phyloP scores from a whole-genome alignment of 225 moss, liverwort and hornwort species.

The Straminergon stramineum region DNA sequence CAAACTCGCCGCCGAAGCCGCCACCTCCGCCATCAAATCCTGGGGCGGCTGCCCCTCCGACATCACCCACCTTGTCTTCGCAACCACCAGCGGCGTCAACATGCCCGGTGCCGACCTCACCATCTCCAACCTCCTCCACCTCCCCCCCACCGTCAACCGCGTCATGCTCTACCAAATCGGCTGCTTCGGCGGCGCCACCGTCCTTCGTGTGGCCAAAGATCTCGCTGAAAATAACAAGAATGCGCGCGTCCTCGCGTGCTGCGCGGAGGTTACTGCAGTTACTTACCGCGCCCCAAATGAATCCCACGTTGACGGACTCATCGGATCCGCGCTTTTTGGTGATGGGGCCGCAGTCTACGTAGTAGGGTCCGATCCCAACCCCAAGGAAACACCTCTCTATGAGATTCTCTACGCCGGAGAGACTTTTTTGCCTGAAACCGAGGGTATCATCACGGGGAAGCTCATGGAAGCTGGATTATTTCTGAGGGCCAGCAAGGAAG shows the following conservation, averaged over 20 bases:
- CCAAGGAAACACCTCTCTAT: not conserved
- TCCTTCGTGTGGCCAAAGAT: conserved; percentile 18
- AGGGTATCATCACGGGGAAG: not conserved
- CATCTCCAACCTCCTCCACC: conserved; percentile 14
- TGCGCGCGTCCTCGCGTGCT: conserved; percentile 1
- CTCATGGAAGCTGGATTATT: not conserved
- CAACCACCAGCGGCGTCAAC: conserved; percentile 18
- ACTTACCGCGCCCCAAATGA: conserved; percentile 8
- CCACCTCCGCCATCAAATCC: not conserved
- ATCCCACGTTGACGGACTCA: conserved; percentile 1
- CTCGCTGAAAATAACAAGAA: conserved; percentile 12
- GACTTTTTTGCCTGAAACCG: not conserved
- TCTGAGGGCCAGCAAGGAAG: not conserved
- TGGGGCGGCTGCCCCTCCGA: not conserved
- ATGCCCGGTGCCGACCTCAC: conserved; percentile 24
- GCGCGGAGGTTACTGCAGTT: not conserved
- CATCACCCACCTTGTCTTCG: conserved; percentile 16
- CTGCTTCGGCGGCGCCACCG: conserved; percentile 28
- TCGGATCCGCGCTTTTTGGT: conserved; percentile 10
- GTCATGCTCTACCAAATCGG: conserved; percentile 35
- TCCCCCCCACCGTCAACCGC: conserved; percentile 13
- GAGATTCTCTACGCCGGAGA: not conserved
- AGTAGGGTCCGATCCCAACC: not conserved
- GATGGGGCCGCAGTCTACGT: conserved; percentile 9
- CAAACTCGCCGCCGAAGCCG: conserved; percentile 5